These are phyloP conservation scores for Suillus tomentosus DNA, from an alignment of 768 basidiomycete genomes.

Conservation along the genomic window DNA sequence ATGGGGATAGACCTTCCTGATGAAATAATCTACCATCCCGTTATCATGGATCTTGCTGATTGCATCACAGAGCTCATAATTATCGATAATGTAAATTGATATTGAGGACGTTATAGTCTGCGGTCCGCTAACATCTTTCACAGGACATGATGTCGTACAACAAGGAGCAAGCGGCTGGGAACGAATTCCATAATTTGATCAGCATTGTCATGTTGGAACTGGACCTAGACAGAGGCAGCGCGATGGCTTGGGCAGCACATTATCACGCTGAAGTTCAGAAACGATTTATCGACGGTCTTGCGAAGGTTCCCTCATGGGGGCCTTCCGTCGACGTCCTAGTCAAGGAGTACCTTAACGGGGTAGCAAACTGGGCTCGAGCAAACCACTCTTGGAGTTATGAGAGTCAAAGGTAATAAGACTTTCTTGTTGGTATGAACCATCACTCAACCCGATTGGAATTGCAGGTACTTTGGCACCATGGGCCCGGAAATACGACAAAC, in stretches of 20 bases:
- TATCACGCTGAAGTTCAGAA: slow-evolving; percentile 17
- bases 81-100: slow-evolving; percentile 24
- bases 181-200: slow-evolving; percentile 35
- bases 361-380: slow-evolving; percentile 28
- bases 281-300: slow-evolving; percentile 24
- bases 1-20: slow-evolving; percentile 36
- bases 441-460: too few species aligned
- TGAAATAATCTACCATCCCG: slow-evolving; percentile 31
- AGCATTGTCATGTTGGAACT: slow-evolving; percentile 35
- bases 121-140: not conserved
- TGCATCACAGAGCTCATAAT: slow-evolving; percentile 21
- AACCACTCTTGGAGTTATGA: slow-evolving; percentile 34
- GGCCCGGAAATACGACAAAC: slow-evolving; percentile 27
- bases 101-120: not conserved
- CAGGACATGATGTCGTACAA: slow-evolving; percentile 42
- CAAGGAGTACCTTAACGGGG: slow-evolving; percentile 24
- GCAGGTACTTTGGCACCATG: slow-evolving; percentile 25
- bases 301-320: slow-evolving; percentile 32
- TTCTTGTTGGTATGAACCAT: too few species aligned
- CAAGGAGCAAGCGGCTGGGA: slow-evolving; percentile 35
- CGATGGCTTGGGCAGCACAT: slow-evolving; percentile 29
- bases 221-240: slow-evolving; percentile 26
- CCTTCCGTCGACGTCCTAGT: slow-evolving; percentile 26
- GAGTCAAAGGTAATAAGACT: too few species aligned
- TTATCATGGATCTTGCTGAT: slow-evolving; percentile 14